Evolutionary conservation across 768 basidiomycete species (phyloP), one percentile per base, ranked within the genome.

Genomic region (Boletellus sp.): DNA sequence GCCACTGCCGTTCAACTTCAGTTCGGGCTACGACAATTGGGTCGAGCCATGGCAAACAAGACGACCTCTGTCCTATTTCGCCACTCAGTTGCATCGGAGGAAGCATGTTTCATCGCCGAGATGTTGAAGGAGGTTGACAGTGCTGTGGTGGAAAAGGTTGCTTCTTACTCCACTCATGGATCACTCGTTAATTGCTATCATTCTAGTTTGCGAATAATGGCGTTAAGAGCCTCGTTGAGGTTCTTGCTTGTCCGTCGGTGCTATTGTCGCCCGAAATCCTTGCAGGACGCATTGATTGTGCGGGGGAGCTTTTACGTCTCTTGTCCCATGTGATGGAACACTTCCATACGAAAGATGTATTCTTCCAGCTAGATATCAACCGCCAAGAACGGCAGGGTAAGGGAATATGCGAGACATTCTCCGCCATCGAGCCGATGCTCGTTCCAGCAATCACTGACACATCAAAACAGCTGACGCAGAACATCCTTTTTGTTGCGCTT

Each of bases 71-170:
- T 80, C 60, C 70, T 91, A 8, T 86, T 92, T 57, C 82, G 79
- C 52, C 81, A 86, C 51, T 82, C 81, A 9, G 83, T 89, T 67
- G 81, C 84, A 15, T 78, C 82, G 0, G 88, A 91, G 56, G 85
- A 91, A 65, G 88, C 87, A 0, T 86, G 84, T 54, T 87, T 90
- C 57, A 82, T 91, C 6, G 86, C 86, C n/a, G 85, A 89, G 62
- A 86, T 91, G 78, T 78, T 84, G 17, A 77, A 78, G 55, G 85
- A 85, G 24, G 83, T 85, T 9, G 83, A 84, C 40, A 75, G 71
- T 38, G 70, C 74, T 0, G 81, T 92, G 28, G 85, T 82, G 4
- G 76, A 76, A 45, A 90, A 87, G 79, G 88, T 87, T 46, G 4
- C 3, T 26, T 26, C 39, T 48, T 17, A 0, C 20, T 41, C 6